Evolutionary conservation across 75 land plant genomes (phyloP), one percentile per base, ranked within the genome.

Genomic region (Pseudotsuga menziesii): DNA sequence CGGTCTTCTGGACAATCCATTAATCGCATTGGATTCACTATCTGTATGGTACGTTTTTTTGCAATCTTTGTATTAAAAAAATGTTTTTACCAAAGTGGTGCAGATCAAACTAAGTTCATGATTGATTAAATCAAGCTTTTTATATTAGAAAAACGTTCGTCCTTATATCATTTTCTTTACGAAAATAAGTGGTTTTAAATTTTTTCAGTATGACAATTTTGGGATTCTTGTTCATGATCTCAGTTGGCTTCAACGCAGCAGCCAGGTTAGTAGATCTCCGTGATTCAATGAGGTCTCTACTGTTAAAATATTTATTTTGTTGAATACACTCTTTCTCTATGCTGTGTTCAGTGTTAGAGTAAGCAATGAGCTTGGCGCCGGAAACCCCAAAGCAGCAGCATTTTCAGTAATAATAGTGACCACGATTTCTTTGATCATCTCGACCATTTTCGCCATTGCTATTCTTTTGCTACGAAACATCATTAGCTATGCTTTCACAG

Each of bases 211-310:
- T 84, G 79, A 83, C 85, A 0, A 76, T 88, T 11, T 11, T 59
- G 23, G 88, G 89, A 2, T 78, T 84, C 81, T 63, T 79, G 9
- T 89, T 81, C 84, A 93, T 93, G 96, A 81, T 93, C 6, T 78
- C 96, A 16, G 85, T 89, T 22, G 93, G 94, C 0, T 83, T 93
- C 74, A 89, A 90, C 78, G 96, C 89, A 11, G 89, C 96, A 63
- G 91, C 83, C 35, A 91, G 93, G 93, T 85, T 14, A 74, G 78
- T 81, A n/a, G n/a, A n/a, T 54, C 57, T 35, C 36, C 36, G 3
- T 35, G 36, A 35, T 35, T 35, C 36, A 35, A 35, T 35, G 36
- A 35, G 3, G 36, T 35, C 36, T 35, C 36, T 35, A 2, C 3
- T 35, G 3, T 35, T 35, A 35, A 35, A 35, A 35, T 0, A 35